Base-by-base conservation (phyloP, 371 early-diverging fungal genomes). In the Dichotomocladium elegans region DNA sequence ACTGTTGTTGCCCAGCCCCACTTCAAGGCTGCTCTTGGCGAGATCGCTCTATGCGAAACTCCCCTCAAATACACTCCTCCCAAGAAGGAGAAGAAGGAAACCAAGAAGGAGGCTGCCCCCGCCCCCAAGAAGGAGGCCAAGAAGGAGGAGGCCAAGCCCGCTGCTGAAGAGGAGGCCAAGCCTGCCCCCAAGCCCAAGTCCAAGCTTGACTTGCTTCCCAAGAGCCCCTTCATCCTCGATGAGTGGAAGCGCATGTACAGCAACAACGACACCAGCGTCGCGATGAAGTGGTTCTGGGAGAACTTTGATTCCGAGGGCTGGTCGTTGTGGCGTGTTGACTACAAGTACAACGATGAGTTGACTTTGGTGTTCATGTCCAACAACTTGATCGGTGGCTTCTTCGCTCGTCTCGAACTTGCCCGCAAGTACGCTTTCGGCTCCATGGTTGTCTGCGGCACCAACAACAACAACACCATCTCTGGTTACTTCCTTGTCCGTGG, bases 241-340 rank as follows among this genome's bases (percentile, higher is more conserved):
- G 89, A 87, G 60, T 96, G 95, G 96, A 95, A 96, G 86, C 88
- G 95, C 52, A 86, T 91, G 80, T 96, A 96, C 88, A 93, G 93
- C 51, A 96, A 96, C 91, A 93, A 93, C 74, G 91, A 93, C 55
- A 86, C 88, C 61, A 91, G 92, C 55, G 82, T 77, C 43, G 92
- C 95, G 61, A 79, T 89, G 77, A 79, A 93, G 79, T 96, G 89
- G 90, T 90, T 96, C 81, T 94, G 94, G 94, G 79, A 89, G 74
- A 61, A 94, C 81, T 90, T 74, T 62, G 94, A 96, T 66, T 66
- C 86, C 21, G 77, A 83, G 44, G 95, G 94, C 55, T 96, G 80
- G 83, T 88, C 89, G 37, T 76, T 95, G 77, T 94, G 85, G 85
- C 80, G 83, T 64, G 86, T 88, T 34, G 83, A 85, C 66, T 94